Percentiles rank a stretch among this genome's conserved stretches.
Evolutionary conservation across 2,329 filamentous ascomycete species (phyloP).

Genomic region (Fusarium irregulare): DNA sequence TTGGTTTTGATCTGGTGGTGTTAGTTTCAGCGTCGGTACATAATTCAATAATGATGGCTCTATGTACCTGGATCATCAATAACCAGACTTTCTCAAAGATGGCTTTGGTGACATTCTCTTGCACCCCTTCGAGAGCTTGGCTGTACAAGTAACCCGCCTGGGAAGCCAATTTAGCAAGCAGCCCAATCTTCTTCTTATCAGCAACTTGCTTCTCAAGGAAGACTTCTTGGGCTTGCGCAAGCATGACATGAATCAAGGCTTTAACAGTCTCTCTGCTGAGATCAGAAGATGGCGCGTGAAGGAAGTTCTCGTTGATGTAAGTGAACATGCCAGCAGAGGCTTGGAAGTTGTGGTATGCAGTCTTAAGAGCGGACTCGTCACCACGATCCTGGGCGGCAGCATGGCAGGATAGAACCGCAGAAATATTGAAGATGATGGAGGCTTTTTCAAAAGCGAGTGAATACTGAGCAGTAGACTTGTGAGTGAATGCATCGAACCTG

Average conservation of each 20-base stretch:
- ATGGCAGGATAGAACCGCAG: conserved; percentile 94
- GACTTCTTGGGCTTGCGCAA: conserved; percentile 96
- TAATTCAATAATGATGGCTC: background rate
- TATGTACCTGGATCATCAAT: conserved; percentile 76
- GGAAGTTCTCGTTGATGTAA: conserved; percentile 99
- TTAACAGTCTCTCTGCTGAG: conserved; percentile 96
- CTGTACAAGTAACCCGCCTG: conserved; percentile 90
- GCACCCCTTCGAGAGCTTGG: conserved; percentile 88
- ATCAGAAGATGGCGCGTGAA: conserved; percentile 96
- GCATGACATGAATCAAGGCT: conserved; percentile 89
- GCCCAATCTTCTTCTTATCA: conserved; percentile 90
- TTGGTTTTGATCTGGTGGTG: conserved; percentile 76
- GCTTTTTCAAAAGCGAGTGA: conserved; percentile 98
- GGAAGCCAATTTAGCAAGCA: conserved; percentile 92
- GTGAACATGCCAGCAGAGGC: conserved; percentile 99
- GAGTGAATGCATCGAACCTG: conserved; percentile 99
- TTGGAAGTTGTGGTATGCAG: conserved; percentile 97
- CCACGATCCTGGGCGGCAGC: conserved; percentile 91
- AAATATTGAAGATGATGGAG: conserved; percentile 99
- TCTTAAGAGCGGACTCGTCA: conserved; percentile 93
- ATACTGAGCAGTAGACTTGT: conserved; percentile 96
- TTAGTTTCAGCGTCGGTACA: conserved; percentile 23
- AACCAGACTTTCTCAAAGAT: conserved; percentile 97
- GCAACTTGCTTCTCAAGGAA: conserved; percentile 96
- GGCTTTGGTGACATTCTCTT: conserved; percentile 90